Base-by-base conservation (phyloP, 1,284 basidiomycete genomes). In the Omphalotus olearius region DNA sequence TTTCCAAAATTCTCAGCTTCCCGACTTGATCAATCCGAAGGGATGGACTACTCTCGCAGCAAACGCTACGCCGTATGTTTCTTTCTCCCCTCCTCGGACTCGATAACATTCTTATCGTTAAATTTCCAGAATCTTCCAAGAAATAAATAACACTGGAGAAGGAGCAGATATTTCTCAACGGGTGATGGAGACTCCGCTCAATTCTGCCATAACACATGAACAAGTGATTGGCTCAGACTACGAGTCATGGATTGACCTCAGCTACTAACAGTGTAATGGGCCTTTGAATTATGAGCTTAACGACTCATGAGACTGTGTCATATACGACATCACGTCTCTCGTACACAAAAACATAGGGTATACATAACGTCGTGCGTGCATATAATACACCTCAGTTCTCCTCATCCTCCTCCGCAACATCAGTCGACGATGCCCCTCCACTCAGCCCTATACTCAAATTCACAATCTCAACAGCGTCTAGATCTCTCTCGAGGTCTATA, bases 401-500 rank as follows among this genome's bases (percentile, higher is more conserved):
- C 20, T 23, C 41, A 20, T 23, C 14, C 13, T 42, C 41, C 20
- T 50, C 48, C 25, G 36, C 48, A 35, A 42, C 30, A 50, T 50
- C 48, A 33, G 16, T 42, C 48, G 14, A 43, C 48, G 7, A 30
- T 42, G 14, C 33, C 4, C 13, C 42, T 16, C 30, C n/a, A 36
- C 17, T 40, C 28, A 36, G 23, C 40, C 5, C 48, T 40, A 43
- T 36, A 20, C 30, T 36, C 48, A 50, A 43, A 28, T 47, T 45
- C 45, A 52, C 13, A 40, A 52, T 35, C 57, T 76, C 74, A 5
- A 68, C 63, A 4, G 66, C 73, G 53, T 75, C 75, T 48, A 74
- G 48, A 64, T 76, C 65, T 42, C 26, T 58, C 43, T 74, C 75
- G 50, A 76, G 57, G 56, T 78, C 74, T 30, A 72, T 57, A n/a